Percentiles rank a stretch among this genome's conserved stretches.
Conservation (phyloP, 2,329 filamentous ascomycete species). For the Harringtonia lauricola region DNA sequence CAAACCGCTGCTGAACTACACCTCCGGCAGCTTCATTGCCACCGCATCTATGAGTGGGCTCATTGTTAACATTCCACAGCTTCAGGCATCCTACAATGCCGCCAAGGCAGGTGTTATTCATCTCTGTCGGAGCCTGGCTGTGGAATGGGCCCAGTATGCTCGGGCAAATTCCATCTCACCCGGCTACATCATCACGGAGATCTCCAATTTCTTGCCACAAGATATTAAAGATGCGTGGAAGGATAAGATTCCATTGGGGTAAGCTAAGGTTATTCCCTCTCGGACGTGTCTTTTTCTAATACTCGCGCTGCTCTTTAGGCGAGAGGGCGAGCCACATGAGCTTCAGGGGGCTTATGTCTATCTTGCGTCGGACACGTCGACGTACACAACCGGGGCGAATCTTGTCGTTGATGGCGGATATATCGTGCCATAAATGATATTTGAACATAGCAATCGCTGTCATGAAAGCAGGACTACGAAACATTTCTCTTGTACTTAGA, state of each 20-base stretch:
- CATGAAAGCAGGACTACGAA: too few relatives aligned
- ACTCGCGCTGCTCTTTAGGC: slow-evolving; percentile 23
- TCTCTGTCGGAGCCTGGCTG: slow-evolving; percentile 55
- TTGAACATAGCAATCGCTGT: too few relatives aligned
- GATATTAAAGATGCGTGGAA: slow-evolving; percentile 64
- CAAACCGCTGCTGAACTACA: slow-evolving; percentile 48
- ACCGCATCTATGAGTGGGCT: slow-evolving; percentile 70
- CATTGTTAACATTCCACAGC: slow-evolving; percentile 66
- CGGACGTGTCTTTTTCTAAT: slow-evolving; percentile 4
- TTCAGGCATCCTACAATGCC: slow-evolving; percentile 64
- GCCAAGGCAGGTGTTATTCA: slow-evolving; percentile 55
- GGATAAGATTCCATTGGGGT: slow-evolving; percentile 69
- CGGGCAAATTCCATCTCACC: slow-evolving; percentile 61
- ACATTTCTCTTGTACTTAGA: too few relatives aligned
- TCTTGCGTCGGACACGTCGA: slow-evolving; percentile 67
- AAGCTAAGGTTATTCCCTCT: background rate
- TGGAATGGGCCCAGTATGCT: slow-evolving; percentile 70
- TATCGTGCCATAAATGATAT: slow-evolving; percentile 3
- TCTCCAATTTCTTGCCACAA: slow-evolving; percentile 49
- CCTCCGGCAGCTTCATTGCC: slow-evolving; percentile 59
- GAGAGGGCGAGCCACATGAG: slow-evolving; percentile 61
- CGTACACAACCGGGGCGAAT: slow-evolving; percentile 66
- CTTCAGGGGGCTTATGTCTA: slow-evolving; percentile 75
- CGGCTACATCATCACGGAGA: slow-evolving; percentile 64
- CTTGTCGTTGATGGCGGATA: slow-evolving; percentile 69